Conservation (phyloP, 805 yeast genomes). For the Cyberlindnera subsufficiens region DNA sequence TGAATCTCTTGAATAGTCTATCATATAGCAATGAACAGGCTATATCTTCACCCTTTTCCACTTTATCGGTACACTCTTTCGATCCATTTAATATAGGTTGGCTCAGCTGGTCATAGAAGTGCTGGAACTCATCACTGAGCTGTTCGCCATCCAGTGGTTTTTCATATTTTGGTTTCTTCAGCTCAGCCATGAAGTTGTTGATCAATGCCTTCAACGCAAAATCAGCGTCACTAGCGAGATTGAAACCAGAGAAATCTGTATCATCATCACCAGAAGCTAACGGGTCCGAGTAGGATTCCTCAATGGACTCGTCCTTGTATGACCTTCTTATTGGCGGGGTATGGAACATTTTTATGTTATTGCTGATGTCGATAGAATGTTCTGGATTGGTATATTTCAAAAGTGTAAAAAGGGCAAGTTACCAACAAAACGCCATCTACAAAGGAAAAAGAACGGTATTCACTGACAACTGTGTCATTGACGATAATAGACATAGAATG, state of each 20-base stretch:
- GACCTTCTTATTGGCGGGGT: conserved; percentile 10
- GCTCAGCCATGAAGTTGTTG: conserved; percentile 14
- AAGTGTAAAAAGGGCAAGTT: too few species aligned
- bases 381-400: not conserved
- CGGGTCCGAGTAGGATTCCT: conserved; percentile 2
- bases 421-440: too few species aligned
- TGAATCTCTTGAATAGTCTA: conserved; percentile 14
- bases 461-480: too few species aligned
- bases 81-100: too few species aligned
- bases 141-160: conserved; percentile 17
- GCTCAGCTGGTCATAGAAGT: conserved; percentile 10
- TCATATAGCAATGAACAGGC: conserved; percentile 5
- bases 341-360: conserved; percentile 6
- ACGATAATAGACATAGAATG: too few species aligned
- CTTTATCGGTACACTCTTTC: not conserved
- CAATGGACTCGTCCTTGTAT: not conserved
- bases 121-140: conserved; percentile 14
- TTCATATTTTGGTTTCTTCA: conserved; percentile 17
- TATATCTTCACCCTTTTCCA: not conserved
- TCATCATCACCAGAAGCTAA: not conserved
- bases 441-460: too few species aligned
- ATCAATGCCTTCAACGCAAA: not conserved
- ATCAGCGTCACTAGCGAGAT: too few species aligned
- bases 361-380: not conserved
- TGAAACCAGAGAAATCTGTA: too few species aligned